These are phyloP conservation scores for Ceratocystis harringtonii DNA, from an alignment of 2,329 filamentous ascomycete species.

Conservation along the genomic window DNA sequence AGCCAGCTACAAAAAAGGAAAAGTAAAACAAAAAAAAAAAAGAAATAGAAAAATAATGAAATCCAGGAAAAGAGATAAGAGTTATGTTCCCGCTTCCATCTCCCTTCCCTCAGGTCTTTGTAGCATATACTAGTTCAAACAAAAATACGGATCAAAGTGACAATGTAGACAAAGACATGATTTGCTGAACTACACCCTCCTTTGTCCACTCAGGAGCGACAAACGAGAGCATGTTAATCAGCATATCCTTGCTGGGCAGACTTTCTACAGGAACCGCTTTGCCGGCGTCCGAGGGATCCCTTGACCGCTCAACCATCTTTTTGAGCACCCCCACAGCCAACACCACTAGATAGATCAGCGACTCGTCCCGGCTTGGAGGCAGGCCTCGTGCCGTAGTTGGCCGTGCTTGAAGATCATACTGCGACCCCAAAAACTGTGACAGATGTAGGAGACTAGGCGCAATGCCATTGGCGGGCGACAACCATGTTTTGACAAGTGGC, in stretches of 20 bases:
- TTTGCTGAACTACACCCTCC: constrained; percentile 51
- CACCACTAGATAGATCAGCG: constrained; percentile 48
- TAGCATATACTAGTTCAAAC: neutral
- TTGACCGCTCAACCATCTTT: constrained; percentile 52
- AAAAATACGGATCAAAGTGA: constrained; percentile 7
- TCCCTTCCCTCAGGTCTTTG: neutral
- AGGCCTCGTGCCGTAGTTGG: constrained; percentile 24
- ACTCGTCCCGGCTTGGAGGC: constrained; percentile 31
- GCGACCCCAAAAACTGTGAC: constrained; percentile 53
- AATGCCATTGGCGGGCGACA: constrained; percentile 71
- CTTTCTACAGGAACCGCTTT: constrained; percentile 43
- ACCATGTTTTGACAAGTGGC: constrained; percentile 61
- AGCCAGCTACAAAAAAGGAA: neutral
- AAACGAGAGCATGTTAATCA: constrained; percentile 54
- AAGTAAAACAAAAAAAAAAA: neutral
- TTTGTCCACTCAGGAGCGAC: constrained; percentile 46
- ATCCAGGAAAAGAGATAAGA: constrained; percentile 8
- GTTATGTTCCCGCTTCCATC: neutral
- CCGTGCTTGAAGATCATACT: constrained; percentile 38
- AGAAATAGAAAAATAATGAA: neutral
- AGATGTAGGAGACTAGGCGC: constrained; percentile 64
- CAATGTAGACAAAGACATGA: constrained; percentile 58
- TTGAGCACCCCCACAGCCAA: constrained; percentile 54
- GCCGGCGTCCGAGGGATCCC: constrained; percentile 37
- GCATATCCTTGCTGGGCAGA: constrained; percentile 49